Conservation (phyloP, 2,329 filamentous ascomycete species). For the Decorospora gaudefroyi region DNA sequence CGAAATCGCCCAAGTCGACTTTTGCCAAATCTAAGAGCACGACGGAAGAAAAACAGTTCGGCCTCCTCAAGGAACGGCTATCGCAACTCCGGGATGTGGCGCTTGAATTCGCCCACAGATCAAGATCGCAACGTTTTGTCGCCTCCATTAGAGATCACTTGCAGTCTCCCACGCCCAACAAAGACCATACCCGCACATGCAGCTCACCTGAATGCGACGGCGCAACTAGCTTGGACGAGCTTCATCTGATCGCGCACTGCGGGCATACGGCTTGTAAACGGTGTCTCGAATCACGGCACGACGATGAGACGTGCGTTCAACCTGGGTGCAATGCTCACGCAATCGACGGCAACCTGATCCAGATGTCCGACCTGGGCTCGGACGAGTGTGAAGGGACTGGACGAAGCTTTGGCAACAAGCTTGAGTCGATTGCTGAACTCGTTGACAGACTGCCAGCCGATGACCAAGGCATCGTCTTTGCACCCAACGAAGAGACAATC, state of each 20-base stretch:
- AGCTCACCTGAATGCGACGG: conserved; percentile 23
- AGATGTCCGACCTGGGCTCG: conserved; percentile 25
- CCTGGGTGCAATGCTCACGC: conserved; percentile 26
- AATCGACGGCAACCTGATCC: conserved; percentile 26
- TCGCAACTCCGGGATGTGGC: conserved; percentile 26
- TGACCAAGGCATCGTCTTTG: conserved; percentile 39
- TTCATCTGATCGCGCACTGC: conserved; percentile 31
- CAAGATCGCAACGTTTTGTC: conserved; percentile 34
- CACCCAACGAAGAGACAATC: conserved; percentile 28
- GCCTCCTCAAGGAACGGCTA: conserved; percentile 20
- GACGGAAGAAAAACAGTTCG: conserved; percentile 4
- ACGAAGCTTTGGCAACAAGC: conserved; percentile 37
- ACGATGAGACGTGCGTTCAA: conserved; percentile 30
- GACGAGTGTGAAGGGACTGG: conserved; percentile 23
- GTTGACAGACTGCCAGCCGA: conserved; percentile 50
- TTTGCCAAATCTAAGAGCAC: conserved; percentile 12
- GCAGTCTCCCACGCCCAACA: conserved; percentile 2
- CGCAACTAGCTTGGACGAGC: conserved; percentile 2
- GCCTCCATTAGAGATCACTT: conserved; percentile 18
- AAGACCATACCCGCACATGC: conserved; percentile 13
- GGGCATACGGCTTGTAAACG: conserved; percentile 34
- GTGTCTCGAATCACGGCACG: conserved; percentile 29
- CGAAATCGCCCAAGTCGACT: conserved; percentile 4
- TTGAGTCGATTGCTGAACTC: conserved; percentile 28
- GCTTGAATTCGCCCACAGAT: conserved; percentile 25